Conservation (phyloP, 2,329 filamentous ascomycete species). For the Aspergillus versicolor region DNA sequence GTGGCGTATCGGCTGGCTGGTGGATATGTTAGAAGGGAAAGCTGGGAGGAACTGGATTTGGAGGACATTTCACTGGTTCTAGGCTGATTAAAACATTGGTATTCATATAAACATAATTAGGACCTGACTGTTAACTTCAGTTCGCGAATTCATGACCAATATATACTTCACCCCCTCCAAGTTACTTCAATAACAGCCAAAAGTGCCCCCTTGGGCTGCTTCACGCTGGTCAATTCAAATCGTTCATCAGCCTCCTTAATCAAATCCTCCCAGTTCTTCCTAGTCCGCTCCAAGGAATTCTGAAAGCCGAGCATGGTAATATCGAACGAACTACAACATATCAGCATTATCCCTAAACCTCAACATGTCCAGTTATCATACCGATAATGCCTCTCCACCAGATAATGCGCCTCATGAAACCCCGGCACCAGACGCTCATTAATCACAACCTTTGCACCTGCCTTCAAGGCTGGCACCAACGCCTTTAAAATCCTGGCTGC, state of each 20-base stretch:
- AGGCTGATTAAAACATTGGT: not conserved
- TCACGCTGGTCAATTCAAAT: not conserved
- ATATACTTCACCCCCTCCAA: not conserved
- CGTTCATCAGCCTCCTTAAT: not conserved
- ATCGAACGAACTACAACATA: not conserved
- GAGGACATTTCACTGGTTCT: not conserved
- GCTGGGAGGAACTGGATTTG: not conserved
- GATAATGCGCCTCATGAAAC: not conserved
- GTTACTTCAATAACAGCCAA: not conserved
- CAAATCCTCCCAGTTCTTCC: not conserved
- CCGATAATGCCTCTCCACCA: not conserved
- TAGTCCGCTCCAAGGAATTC: not conserved
- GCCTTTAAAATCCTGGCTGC: not conserved
- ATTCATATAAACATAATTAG: too few species aligned
- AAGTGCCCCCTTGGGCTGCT: not conserved
- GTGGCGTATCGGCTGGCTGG: not conserved
- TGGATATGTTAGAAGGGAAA: not conserved
- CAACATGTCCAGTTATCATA: not conserved
- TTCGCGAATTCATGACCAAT: too few species aligned
- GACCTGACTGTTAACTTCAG: too few species aligned
- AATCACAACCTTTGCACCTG: not conserved
- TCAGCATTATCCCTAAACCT: not conserved
- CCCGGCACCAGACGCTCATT: not conserved
- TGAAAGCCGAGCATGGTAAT: not conserved
- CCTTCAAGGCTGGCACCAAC: not conserved